Conservation (phyloP, 1,284 basidiomycete genomes). For the Porodaedalea pini region DNA sequence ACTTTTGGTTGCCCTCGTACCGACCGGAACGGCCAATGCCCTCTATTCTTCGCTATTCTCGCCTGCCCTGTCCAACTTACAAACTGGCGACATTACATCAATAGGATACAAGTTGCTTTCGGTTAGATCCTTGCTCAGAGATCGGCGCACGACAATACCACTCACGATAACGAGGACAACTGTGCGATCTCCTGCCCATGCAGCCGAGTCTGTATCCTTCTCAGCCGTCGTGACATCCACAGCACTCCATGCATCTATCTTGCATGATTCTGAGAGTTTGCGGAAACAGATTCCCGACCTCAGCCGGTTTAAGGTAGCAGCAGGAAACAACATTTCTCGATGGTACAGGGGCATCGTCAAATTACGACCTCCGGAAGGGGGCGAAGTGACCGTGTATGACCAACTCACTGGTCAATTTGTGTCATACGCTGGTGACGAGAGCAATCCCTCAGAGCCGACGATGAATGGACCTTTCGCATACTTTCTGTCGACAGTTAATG, state of each 20-base stretch:
- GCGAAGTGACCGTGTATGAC: constrained; percentile 61
- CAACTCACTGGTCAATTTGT: constrained; percentile 47
- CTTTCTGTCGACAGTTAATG: constrained; percentile 77
- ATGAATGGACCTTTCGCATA: constrained; percentile 84
- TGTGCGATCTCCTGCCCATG: constrained; percentile 28
- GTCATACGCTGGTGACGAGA: constrained; percentile 35
- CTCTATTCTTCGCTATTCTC: constrained; percentile 70
- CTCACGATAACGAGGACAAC: constrained; percentile 61
- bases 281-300: constrained; percentile 68
- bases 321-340: constrained; percentile 64
- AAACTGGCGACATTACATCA: constrained; percentile 21
- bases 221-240: constrained; percentile 67
- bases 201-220: constrained; percentile 26
- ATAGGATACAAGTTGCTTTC: constrained; percentile 51
- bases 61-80: constrained; percentile 29
- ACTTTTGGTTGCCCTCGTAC: constrained; percentile 48
- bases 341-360: constrained; percentile 69
- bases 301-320: constrained; percentile 86
- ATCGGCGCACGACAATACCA: constrained; percentile 32
- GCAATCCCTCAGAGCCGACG: constrained; percentile 30
- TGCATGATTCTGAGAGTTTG: constrained; percentile 77
- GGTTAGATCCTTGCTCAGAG: constrained; percentile 32
- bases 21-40: constrained; percentile 93
- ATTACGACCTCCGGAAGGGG: constrained; percentile 44
- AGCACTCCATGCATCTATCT: constrained; percentile 85